Evolutionary conservation across 768 basidiomycete genomes (phyloP).

Genomic region (Nidularia pulvinata): DNA sequence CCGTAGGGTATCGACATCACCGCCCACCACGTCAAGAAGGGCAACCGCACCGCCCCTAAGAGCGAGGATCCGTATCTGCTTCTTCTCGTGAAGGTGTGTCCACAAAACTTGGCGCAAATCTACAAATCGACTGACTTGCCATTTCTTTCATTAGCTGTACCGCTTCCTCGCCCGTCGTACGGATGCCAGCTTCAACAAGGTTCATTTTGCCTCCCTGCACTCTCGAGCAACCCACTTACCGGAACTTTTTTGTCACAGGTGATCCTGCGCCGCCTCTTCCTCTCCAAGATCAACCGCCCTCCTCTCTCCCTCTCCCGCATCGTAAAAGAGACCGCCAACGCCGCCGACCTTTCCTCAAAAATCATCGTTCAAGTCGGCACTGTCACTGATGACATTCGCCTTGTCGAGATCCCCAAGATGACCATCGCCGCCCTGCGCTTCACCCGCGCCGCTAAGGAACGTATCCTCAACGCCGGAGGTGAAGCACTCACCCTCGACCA

Average conservation of each 20-base stretch:
- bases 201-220: constrained; percentile 14
- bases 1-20: constrained; percentile 92
- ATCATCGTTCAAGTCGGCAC: constrained; percentile 89
- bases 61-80: constrained; percentile 99
- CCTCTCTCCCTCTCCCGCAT: constrained; percentile 96
- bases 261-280: constrained; percentile 95
- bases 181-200: constrained; percentile 96
- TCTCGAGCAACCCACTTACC: not conserved
- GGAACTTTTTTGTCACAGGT: constrained; percentile 43
- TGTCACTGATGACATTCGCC: constrained; percentile 94
- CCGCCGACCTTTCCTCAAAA: constrained; percentile 72
- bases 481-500: constrained; percentile 96
- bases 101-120: not conserved
- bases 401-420: constrained; percentile 84
- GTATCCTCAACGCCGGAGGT: constrained; percentile 95
- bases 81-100: constrained; percentile 91
- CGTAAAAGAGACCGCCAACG: constrained; percentile 73
- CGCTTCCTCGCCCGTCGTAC: constrained; percentile 98
- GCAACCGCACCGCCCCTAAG: constrained; percentile 91
- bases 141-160: constrained; percentile 69
- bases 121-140: not conserved
- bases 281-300: constrained; percentile 96
- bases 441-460: constrained; percentile 90
- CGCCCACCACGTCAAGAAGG: constrained; percentile 99
- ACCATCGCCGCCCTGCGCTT: constrained; percentile 94